phyloP scores from a whole-genome alignment of 495 filamentous ascomycete species.

The Aspergillus coremiiformis region DNA sequence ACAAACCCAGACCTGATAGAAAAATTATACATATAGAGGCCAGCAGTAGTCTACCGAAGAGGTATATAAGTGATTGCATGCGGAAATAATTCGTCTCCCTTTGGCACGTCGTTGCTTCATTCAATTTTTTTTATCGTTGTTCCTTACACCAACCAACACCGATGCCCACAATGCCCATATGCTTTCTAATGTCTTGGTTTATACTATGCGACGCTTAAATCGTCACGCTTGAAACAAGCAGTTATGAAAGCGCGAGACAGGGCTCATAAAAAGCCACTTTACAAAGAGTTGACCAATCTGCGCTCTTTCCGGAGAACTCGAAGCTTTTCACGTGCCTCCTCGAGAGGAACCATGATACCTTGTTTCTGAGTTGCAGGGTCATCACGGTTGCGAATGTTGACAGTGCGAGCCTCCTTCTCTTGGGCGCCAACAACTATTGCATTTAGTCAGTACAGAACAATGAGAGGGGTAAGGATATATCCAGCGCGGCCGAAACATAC shows the following conservation, averaged over 20 bases:
- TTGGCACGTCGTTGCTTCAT: background rate
- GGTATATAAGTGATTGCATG: background rate
- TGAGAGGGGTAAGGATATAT: background rate
- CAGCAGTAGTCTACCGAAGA: background rate
- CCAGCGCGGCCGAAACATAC: slow-evolving; percentile 26
- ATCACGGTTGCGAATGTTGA: slow-evolving; percentile 89
- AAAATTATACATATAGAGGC: background rate
- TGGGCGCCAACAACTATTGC: slow-evolving; percentile 69
- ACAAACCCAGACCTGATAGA: background rate
- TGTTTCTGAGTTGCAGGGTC: slow-evolving; percentile 73
- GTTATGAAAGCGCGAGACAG: background rate
- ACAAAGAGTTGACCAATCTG: slow-evolving; percentile 47
- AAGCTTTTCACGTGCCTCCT: slow-evolving; percentile 72
- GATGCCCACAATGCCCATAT: background rate
- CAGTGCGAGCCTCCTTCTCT: slow-evolving; percentile 66
- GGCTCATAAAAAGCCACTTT: slow-evolving; percentile 3
- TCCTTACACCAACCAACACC: background rate
- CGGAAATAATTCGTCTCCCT: background rate
- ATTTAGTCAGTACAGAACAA: slow-evolving; percentile 7
- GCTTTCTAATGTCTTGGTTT: background rate
- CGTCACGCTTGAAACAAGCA: background rate
- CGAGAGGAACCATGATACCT: slow-evolving; percentile 62
- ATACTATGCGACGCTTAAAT: background rate
- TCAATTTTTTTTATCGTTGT: background rate
- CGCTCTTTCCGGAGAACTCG: slow-evolving; percentile 59